Evolutionary conservation across 192 early-diverging fungal species (phyloP).

Genomic region (Podila epicladia): DNA sequence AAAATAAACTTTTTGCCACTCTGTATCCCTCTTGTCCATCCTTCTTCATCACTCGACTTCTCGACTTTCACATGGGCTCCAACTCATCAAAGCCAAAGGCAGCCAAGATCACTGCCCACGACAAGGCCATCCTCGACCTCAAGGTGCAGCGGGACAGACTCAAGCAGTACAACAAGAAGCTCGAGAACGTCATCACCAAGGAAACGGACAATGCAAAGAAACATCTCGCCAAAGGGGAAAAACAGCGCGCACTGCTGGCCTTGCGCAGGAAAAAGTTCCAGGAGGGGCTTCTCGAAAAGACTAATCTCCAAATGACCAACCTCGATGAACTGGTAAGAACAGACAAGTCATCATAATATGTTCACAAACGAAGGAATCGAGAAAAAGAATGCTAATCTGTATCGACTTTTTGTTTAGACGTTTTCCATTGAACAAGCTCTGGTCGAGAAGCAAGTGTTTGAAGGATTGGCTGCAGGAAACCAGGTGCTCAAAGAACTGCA

Average conservation of each 20-base stretch:
- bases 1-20: too few species aligned
- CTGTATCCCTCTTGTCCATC: too few species aligned
- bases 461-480: slow-evolving; percentile 87
- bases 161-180: slow-evolving; percentile 91
- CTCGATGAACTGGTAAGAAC: slow-evolving; percentile 84
- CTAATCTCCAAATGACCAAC: slow-evolving; percentile 88
- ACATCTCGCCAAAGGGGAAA: slow-evolving; percentile 79
- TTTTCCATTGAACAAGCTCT: slow-evolving; percentile 91
- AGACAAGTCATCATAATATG: background rate
- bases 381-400: background rate
- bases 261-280: slow-evolving; percentile 98
- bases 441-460: slow-evolving; percentile 91
- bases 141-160: slow-evolving; percentile 96
- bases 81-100: slow-evolving; percentile 16
- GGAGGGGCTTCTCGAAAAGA: slow-evolving; percentile 85
- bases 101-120: slow-evolving; percentile 83
- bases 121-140: slow-evolving; percentile 94
- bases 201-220: slow-evolving; percentile 84
- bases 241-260: slow-evolving; percentile 84
- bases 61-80: too few species aligned
- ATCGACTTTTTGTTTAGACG: slow-evolving; percentile 54
- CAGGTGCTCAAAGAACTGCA: slow-evolving; percentile 85
- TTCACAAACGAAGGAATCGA: background rate
- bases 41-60: too few species aligned
- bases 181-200: slow-evolving; percentile 81